Percentiles rank a stretch among this genome's conserved stretches.
These are phyloP conservation scores for Ceratocystis colombiana DNA, from an alignment of 2,329 filamentous ascomycete species.

Conservation along the genomic window DNA sequence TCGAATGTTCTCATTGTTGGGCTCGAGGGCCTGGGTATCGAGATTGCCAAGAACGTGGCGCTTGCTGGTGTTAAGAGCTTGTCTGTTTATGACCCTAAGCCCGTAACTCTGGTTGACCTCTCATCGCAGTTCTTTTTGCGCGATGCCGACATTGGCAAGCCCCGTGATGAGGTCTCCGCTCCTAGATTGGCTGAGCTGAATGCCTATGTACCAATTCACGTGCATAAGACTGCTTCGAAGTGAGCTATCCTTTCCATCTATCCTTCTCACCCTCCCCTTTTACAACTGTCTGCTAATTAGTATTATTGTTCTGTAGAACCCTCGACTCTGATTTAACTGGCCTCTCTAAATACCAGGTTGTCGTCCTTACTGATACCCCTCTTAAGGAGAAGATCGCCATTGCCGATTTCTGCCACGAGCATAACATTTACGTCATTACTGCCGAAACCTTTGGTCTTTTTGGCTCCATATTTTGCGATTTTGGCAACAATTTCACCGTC, in stretches of 20 bases:
- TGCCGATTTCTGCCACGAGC: conserved; percentile 86
- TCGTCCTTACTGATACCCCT: conserved; percentile 79
- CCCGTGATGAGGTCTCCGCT: conserved; percentile 74
- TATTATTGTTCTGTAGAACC: conserved; percentile 34
- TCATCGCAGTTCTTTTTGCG: conserved; percentile 97
- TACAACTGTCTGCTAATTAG: not conserved
- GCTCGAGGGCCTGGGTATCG: conserved; percentile 86
- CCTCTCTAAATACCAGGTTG: conserved; percentile 82
- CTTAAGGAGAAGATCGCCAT: conserved; percentile 72
- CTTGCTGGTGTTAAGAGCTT: conserved; percentile 96
- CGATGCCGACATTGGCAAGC: conserved; percentile 79
- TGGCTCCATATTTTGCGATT: conserved; percentile 93
- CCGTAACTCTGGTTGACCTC: conserved; percentile 74
- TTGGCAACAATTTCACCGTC: conserved; percentile 85
- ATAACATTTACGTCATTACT: conserved; percentile 81
- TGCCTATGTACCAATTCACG: conserved; percentile 81
- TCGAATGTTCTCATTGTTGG: conserved; percentile 90
- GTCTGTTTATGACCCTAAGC: conserved; percentile 81
- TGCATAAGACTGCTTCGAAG: conserved; percentile 52
- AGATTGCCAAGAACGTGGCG: conserved; percentile 97
- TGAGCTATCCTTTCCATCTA: conserved; percentile 31
- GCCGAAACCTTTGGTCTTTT: conserved; percentile 90
- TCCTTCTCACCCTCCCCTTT: not conserved
- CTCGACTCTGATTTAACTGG: conserved; percentile 67
- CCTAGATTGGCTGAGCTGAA: conserved; percentile 91